Percentiles rank a stretch among this genome's conserved stretches.
These are phyloP conservation scores for Hypomyces perniciosus DNA, from an alignment of 2,329 filamentous ascomycete species.

Conservation along the genomic window DNA sequence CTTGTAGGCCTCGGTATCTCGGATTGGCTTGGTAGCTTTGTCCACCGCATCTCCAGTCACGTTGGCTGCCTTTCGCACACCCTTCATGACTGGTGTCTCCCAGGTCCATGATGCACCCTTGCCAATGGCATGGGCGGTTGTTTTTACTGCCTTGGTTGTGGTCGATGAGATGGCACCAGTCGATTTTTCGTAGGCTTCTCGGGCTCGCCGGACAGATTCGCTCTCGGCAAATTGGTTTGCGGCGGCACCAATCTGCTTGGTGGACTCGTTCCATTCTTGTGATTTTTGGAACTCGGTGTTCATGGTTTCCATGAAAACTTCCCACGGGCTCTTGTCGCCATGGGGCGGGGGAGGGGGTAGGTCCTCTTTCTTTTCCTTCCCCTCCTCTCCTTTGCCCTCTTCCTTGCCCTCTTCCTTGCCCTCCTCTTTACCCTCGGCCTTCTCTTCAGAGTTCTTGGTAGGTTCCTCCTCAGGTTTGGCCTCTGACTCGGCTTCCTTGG, in stretches of 20 bases:
- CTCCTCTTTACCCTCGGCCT: constrained; percentile 39
- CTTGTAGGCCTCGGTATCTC: constrained; percentile 92
- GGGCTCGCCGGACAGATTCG: constrained; percentile 79
- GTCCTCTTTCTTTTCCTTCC: constrained; percentile 59
- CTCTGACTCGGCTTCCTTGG: constrained; percentile 14
- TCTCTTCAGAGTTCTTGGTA: constrained; percentile 35
- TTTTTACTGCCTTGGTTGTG: constrained; percentile 74
- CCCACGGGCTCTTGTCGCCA: constrained; percentile 97
- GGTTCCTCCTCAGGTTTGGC: constrained; percentile 16
- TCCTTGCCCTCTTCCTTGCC: constrained; percentile 40
- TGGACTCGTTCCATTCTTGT: constrained; percentile 99
- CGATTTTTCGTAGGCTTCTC: constrained; percentile 80
- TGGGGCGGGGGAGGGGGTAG: constrained; percentile 86
- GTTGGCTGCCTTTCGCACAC: constrained; percentile 77
- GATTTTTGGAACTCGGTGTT: constrained; percentile 90
- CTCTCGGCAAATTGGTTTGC: constrained; percentile 91
- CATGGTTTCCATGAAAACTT: constrained; percentile 97
- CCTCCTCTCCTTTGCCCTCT: constrained; percentile 38
- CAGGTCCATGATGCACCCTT: constrained; percentile 94
- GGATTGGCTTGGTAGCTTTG: constrained; percentile 88
- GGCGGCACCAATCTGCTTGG: constrained; percentile 83
- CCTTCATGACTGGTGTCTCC: constrained; percentile 92
- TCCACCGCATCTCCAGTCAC: constrained; percentile 83
- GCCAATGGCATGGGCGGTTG: constrained; percentile 78
- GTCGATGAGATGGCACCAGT: constrained; percentile 76